Conservation (phyloP, 1,284 basidiomycete species). For the Pyrrhoderma noxium region DNA sequence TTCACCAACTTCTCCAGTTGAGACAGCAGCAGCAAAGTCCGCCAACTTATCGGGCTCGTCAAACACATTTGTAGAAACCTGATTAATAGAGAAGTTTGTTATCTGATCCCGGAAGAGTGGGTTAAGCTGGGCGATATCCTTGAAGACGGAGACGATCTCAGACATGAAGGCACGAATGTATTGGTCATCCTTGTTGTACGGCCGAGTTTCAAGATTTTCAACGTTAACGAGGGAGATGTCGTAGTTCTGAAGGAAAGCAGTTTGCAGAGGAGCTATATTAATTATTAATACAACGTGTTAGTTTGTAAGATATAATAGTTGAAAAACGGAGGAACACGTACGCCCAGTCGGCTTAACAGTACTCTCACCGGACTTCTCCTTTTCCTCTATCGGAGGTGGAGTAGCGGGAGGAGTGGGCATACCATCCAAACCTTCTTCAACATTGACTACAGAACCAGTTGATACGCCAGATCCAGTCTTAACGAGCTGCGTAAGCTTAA, state of each 20-base stretch:
- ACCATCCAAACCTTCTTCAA: constrained; percentile 34
- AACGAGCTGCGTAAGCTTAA: constrained; percentile 83
- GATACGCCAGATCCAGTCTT: constrained; percentile 41
- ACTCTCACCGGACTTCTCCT: constrained; percentile 9
- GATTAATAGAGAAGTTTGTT: constrained; percentile 93
- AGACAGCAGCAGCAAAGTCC: constrained; percentile 96
- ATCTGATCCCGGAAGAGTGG: constrained; percentile 98
- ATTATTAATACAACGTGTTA: constrained; percentile 1
- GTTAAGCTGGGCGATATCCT: constrained; percentile 96
- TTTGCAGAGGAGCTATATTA: constrained; percentile 59
- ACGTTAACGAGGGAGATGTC: constrained; percentile 89
- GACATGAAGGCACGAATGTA: constrained; percentile 94
- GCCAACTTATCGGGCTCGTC: constrained; percentile 98
- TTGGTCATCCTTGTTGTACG: constrained; percentile 90
- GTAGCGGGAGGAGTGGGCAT: constrained; percentile 43
- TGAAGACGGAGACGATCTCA: constrained; percentile 96
- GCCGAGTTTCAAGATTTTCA: constrained; percentile 73
- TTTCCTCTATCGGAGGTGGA: constrained; percentile 29
- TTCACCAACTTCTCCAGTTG: constrained; percentile 84
- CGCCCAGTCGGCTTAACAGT: too few species aligned
- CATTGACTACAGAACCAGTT: constrained; percentile 41
- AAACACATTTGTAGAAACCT: constrained; percentile 94
- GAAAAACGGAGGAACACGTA: background rate
- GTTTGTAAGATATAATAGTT: background rate
- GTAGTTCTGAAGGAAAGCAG: constrained; percentile 87